Percentiles rank a stretch among this genome's conserved stretches.
phyloP scores from a whole-genome alignment of 192 early-diverging fungal genomes.

The Chytriomyces confervae region DNA sequence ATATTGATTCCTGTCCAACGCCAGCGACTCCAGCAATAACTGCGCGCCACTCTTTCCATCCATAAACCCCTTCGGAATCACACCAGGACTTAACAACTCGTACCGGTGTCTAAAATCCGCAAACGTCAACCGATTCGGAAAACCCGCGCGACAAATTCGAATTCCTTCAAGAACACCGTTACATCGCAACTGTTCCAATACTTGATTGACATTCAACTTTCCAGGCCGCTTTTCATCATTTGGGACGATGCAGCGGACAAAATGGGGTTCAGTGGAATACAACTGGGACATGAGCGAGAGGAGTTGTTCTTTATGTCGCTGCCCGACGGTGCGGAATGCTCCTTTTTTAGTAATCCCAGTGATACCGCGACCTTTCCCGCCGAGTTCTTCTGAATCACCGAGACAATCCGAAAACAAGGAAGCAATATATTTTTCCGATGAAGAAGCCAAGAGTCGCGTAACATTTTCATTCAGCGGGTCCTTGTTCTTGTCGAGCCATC shows the following conservation, averaged over 20 bases:
- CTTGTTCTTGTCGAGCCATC: conserved; percentile 99
- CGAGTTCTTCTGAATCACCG: conserved; percentile 60
- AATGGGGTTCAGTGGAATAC: conserved; percentile 92
- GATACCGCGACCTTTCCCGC: conserved; percentile 36
- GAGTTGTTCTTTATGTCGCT: conserved; percentile 94
- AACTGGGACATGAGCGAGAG: conserved; percentile 87
- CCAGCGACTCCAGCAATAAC: conserved; percentile 74
- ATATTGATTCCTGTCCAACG: conserved; percentile 82
- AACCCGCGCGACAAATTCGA: conserved; percentile 93
- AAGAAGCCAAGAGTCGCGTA: conserved; percentile 82
- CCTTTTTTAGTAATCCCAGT: conserved; percentile 73
- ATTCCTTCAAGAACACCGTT: conserved; percentile 99
- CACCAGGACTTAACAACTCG: conserved; percentile 83
- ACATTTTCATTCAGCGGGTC: conserved; percentile 96
- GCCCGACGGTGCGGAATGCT: conserved; percentile 91
- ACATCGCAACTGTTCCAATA: conserved; percentile 92
- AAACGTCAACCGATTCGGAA: conserved; percentile 91
- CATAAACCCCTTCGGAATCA: conserved; percentile 83
- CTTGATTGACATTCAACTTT: conserved; percentile 79
- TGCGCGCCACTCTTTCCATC: conserved; percentile 88
- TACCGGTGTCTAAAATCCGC: conserved; percentile 94
- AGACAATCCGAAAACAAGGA: conserved; percentile 83
- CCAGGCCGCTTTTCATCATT: conserved; percentile 90
- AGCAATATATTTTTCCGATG: conserved; percentile 78
- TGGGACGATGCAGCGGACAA: conserved; percentile 97